Base-by-base conservation (phyloP, 2,329 filamentous ascomycete species). In the Pleoardoris graminearum region DNA sequence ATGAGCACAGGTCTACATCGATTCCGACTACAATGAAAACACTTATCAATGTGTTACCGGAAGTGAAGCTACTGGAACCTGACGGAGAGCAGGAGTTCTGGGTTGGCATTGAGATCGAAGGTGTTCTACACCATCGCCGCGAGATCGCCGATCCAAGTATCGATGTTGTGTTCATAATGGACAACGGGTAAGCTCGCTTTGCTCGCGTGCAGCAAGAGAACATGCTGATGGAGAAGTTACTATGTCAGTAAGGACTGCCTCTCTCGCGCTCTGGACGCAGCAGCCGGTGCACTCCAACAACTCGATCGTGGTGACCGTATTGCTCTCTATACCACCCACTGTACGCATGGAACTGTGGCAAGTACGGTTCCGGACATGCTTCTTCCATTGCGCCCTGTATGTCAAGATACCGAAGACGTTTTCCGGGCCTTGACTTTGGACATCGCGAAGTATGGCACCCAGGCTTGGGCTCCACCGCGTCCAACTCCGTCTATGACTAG, bases 91-190 rank as follows among this genome's bases (percentile, higher is more conserved):
- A 68, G 51, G 58, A 68, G 2, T 52, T 73, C 21, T 65, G 62
- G 55, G 56, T 70, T n/a, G 62, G 67, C 11, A 54, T 74, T 4
- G 69, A 73, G 38, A 51, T 70, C 5, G 62, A 68, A 38, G 69
- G 66, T 10, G 57, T 61, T 10, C 48, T 67, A 4, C 59, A 70
- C 51, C 63, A 67, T 29, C 58, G 58, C 4, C 53, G 49, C 14
- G 12, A 49, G 22, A 55, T 65, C 32, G 38, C 45, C 7, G 50
- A 66, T 22, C 43, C 48, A 3, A 54, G 53, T 7, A 54, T 75
- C 16, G 71, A 75, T 56, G 51, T 74, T 4, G 54, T 73, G 5
- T 61, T 75, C 19, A 53, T 76, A 17, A 56, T 76, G 29, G 72
- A 76, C 52, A 75, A 74, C 45, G 68, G 69, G 71, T 74, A 58